A percentile compares a stretch with the other conserved stretches of the same genome.
Conservation (phyloP, 1,139 yeast genomes). For the Nakaseomyces glabratus region DNA sequence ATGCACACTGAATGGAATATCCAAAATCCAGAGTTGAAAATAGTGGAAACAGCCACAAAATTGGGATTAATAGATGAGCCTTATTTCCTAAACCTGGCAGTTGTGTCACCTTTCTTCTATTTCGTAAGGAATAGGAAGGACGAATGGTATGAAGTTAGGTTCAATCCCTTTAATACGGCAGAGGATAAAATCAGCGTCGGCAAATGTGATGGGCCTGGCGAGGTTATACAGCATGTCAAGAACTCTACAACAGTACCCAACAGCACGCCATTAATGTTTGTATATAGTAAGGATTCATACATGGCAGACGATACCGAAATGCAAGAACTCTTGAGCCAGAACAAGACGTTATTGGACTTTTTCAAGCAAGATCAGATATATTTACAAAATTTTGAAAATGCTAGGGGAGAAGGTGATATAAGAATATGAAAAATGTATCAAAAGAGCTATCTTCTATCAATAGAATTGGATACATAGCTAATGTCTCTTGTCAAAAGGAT, state of each 20-base stretch:
- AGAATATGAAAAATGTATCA: no score
- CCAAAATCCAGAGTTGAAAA: conserved; percentile 22
- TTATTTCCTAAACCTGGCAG: conserved; percentile 21
- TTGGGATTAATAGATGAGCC: conserved; percentile 25
- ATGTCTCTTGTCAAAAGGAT: no score
- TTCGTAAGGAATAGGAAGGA: conserved; percentile 17
- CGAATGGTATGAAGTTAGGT: conserved; percentile 19
- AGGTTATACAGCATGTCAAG: conserved; percentile 20
- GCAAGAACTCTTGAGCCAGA: conserved; percentile 14
- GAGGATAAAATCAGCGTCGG: conserved; percentile 15
- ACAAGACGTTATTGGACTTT: conserved; percentile 19
- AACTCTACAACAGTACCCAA: conserved; percentile 21
- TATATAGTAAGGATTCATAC: conserved; percentile 18
- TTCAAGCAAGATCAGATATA: conserved; percentile 18
- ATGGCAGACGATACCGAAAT: conserved; percentile 16
- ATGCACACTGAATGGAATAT: conserved; percentile 25
- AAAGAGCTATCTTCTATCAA: no score
- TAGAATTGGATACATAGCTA: no score
- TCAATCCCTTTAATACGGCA: conserved; percentile 12
- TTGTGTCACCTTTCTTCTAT: conserved; percentile 25
- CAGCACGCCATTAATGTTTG: conserved; percentile 27
- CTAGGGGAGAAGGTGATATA: not conserved
- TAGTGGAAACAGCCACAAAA: conserved; percentile 21
- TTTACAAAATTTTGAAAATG: conserved; percentile 8
- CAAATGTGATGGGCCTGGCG: conserved; percentile 13